A percentile compares a stretch with the other conserved stretches of the same genome.
phyloP scores from a whole-genome alignment of 495 filamentous ascomycete species.

The Hypoxylon subgilvum region DNA sequence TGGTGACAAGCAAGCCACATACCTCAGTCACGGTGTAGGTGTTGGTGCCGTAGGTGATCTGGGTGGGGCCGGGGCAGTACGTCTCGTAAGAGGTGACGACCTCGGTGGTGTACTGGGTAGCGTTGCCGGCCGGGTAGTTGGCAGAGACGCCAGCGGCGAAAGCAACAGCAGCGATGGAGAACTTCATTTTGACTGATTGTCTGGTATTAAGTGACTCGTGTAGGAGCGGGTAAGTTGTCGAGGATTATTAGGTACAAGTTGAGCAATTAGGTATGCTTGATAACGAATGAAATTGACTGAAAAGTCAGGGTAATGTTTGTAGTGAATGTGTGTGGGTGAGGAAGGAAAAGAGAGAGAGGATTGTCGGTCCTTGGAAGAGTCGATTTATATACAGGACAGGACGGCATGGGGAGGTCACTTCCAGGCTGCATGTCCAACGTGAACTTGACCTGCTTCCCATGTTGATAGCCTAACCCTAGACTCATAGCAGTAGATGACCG shows the following conservation, averaged over 20 bases:
- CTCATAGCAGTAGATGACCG: conserved; percentile 8
- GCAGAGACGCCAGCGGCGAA: conserved; percentile 68
- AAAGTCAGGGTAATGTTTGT: conserved; percentile 57
- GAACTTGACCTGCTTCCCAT: conserved; percentile 24
- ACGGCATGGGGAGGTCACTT: conserved; percentile 29
- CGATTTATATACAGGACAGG: conserved; percentile 48
- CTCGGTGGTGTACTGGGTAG: conserved; percentile 70
- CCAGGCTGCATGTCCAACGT: conserved; percentile 21
- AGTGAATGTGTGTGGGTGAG: conserved; percentile 57
- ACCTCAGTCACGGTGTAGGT: conserved; percentile 83
- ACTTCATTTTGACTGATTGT: conserved; percentile 82
- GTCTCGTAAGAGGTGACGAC: conserved; percentile 81
- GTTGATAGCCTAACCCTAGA: conserved; percentile 27
- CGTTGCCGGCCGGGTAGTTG: conserved; percentile 57
- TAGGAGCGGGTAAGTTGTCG: conserved; percentile 37
- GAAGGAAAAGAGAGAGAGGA: conserved; percentile 42
- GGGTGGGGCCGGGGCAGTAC: conserved; percentile 81
- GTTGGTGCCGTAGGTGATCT: conserved; percentile 67
- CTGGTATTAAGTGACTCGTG: conserved; percentile 54
- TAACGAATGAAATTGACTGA: conserved; percentile 68
- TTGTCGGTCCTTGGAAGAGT: conserved; percentile 35
- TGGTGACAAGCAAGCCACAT: conserved; percentile 4
- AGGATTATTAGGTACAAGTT: conserved; percentile 33
- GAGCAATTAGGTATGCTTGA: conserved; percentile 40
- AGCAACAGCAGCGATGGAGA: conserved; percentile 65